Base-by-base conservation (phyloP, 441 rosid genomes). In the Macaranga tanarius region DNA sequence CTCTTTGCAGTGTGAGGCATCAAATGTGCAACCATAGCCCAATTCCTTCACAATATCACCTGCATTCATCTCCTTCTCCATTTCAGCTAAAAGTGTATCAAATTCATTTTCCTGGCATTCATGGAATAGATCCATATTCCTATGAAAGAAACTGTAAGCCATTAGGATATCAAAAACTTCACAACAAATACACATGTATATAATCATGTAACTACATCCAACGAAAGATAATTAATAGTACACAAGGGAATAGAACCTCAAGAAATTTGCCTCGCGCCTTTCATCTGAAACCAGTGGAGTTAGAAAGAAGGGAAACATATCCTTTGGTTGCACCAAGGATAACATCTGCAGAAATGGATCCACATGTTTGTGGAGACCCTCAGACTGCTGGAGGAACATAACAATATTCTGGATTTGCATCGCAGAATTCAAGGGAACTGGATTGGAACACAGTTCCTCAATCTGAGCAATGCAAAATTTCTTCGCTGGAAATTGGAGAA, bases 1-100 rank as follows among this genome's bases (percentile, higher is more conserved):
- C 75, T 96, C 91, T 79, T 80, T 86, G 84, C 97, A 96, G 55
- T 84, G 97, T 50, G 80, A 65, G 72, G 79, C 83, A 82, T 88
- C 96, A 83, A 84, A 83, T 7, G 98, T 92, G 87, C 95, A 87
- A 64, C 93, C 97, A 82, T 85, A 92, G 73, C 99, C 99, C 76
- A 96, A 78, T 77, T 96, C 98, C 86, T 83, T 92, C 81, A 93
- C 81, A 68, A 92, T 79, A 78, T 90, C 97, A 63, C 92, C 96
- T 78, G 87, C 80, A 79, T 84, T 78, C 77, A 84, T 80, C 78
- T 93, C 97, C 87, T 90, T 85, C 79, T 92, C 89, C 83, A 95
- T 95, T 68, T 95, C 99, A 28, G 87, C 90, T 80, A 93, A 81
- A 67, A 95, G 84, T 38, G 83, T 84, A 82, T 95, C 93, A 84